Evolutionary conservation across 108 stramenopile genomes (phyloP).

Genomic region (Nitzschia inconspicua): DNA sequence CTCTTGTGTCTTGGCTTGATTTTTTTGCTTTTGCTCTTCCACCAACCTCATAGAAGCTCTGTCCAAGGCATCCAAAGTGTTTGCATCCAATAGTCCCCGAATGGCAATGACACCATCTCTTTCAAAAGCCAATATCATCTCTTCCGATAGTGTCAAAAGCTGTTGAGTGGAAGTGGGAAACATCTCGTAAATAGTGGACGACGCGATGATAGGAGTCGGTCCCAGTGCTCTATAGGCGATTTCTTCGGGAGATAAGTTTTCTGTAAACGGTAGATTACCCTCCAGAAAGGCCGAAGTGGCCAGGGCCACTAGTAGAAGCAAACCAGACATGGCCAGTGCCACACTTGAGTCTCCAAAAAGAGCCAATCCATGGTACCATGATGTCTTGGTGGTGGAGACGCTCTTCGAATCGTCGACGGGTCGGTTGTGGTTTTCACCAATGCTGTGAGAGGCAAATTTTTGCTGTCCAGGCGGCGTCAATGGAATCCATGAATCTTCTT

Average conservation of each 20-base stretch:
- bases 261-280: not conserved
- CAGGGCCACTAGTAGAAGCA: constrained; percentile 20
- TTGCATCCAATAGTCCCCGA: constrained; percentile 41
- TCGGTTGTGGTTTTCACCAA: too few relatives aligned
- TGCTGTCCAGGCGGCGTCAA: too few relatives aligned
- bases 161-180: constrained; percentile 6
- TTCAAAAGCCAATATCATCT: constrained; percentile 29
- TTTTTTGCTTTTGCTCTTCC: constrained; percentile 17
- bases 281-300: constrained; percentile 9
- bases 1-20: not conserved
- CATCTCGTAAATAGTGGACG: constrained; percentile 20
- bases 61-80: constrained; percentile 27
- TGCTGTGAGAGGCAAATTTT: too few relatives aligned
- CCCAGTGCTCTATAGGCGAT: constrained; percentile 27
- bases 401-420: too few relatives aligned
- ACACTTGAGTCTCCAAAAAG: constrained; percentile 32
- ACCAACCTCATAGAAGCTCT: constrained; percentile 17
- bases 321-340: constrained; percentile 17
- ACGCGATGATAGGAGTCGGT: constrained; percentile 27
- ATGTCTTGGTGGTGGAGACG: too few relatives aligned
- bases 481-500: too few relatives aligned
- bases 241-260: not conserved
- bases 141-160: not conserved
- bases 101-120: constrained; percentile 63
- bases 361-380: constrained; percentile 1